A percentile compares a stretch with the other conserved stretches of the same genome.
Conservation (phyloP, 495 filamentous ascomycete genomes). For the Xylaria castorea region DNA sequence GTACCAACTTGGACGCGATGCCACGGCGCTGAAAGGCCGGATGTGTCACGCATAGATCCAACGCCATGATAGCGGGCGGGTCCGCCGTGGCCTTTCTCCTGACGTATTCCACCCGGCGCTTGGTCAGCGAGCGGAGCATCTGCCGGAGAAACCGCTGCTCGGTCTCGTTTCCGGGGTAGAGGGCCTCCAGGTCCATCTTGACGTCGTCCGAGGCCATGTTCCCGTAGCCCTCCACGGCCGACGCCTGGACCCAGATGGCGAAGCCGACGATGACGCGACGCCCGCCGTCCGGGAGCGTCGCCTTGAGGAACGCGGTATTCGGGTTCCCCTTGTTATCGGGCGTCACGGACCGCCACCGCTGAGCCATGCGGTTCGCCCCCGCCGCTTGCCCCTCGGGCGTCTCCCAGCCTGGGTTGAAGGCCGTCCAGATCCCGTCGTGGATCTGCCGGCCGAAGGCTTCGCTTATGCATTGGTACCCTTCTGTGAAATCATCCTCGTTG, state of each 20-base stretch:
- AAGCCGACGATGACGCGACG: conserved; percentile 43
- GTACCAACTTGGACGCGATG: conserved; percentile 45
- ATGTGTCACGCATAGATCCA: conserved; percentile 51
- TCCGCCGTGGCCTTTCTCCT: conserved; percentile 36
- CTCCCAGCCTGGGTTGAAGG: conserved; percentile 53
- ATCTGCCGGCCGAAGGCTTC: conserved; percentile 50
- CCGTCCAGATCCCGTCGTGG: conserved; percentile 51
- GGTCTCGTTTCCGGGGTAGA: conserved; percentile 46
- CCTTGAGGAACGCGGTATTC: conserved; percentile 54
- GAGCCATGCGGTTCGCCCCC: conserved; percentile 39
- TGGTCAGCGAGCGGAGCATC: conserved; percentile 38
- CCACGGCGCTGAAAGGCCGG: conserved; percentile 50
- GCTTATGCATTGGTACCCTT: conserved; percentile 32
- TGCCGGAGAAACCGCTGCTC: conserved; percentile 50
- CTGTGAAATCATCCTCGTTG: conserved; percentile 29
- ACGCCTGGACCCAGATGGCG: conserved; percentile 49
- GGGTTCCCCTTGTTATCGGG: conserved; percentile 46
- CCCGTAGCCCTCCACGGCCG: conserved; percentile 46
- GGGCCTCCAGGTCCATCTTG: conserved; percentile 35
- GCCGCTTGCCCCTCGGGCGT: conserved; percentile 41
- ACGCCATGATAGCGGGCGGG: conserved; percentile 45
- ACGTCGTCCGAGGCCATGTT: conserved; percentile 38
- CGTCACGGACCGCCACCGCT: conserved; percentile 40
- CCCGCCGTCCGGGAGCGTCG: conserved; percentile 39
- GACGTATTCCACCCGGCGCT: conserved; percentile 42